These are phyloP conservation scores for Colletotrichum liaoningense DNA, from an alignment of 2,329 filamentous ascomycete genomes.

Conservation along the genomic window DNA sequence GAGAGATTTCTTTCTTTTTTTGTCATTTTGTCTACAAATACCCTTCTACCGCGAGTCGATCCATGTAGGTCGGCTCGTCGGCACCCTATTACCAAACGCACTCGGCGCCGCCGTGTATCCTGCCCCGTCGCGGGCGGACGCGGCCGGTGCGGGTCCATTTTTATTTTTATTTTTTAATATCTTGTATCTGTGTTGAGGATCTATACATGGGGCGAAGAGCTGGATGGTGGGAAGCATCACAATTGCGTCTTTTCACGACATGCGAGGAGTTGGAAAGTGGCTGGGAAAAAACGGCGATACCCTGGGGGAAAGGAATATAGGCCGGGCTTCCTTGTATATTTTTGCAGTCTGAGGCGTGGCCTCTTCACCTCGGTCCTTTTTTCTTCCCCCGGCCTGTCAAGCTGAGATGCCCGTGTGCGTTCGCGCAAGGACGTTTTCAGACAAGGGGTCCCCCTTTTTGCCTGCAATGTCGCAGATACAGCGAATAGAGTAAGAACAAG, in stretches of 20 bases:
- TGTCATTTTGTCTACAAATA: conserved; percentile 24
- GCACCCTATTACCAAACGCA: conserved; percentile 9
- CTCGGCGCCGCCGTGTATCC: neutral
- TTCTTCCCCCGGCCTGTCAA: conserved; percentile 26
- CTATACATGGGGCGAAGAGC: conserved; percentile 19
- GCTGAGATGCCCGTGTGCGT: conserved; percentile 14
- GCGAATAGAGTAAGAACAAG: conserved; percentile 30
- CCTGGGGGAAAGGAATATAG: conserved; percentile 13
- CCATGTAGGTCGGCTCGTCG: neutral
- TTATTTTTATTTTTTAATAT: conserved; percentile 32
- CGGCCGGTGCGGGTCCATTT: conserved; percentile 4
- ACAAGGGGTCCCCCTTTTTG: conserved; percentile 20
- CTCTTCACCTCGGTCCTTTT: conserved; percentile 1
- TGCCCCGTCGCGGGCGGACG: neutral
- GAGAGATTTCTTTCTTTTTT: conserved; percentile 32
- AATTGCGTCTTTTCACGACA: conserved; percentile 9
- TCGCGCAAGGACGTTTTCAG: neutral
- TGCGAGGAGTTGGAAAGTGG: conserved; percentile 29
- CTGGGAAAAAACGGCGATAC: conserved; percentile 23
- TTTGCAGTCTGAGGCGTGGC: conserved; percentile 18
- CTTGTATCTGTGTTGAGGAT: conserved; percentile 30
- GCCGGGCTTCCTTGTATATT: conserved; percentile 31
- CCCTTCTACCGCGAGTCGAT: conserved; percentile 16
- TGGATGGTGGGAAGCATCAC: conserved; percentile 8
- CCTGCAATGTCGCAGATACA: conserved; percentile 27